Evolutionary conservation across 2,329 filamentous ascomycete species (phyloP).

Genomic region (Nannizzia gypsea): DNA sequence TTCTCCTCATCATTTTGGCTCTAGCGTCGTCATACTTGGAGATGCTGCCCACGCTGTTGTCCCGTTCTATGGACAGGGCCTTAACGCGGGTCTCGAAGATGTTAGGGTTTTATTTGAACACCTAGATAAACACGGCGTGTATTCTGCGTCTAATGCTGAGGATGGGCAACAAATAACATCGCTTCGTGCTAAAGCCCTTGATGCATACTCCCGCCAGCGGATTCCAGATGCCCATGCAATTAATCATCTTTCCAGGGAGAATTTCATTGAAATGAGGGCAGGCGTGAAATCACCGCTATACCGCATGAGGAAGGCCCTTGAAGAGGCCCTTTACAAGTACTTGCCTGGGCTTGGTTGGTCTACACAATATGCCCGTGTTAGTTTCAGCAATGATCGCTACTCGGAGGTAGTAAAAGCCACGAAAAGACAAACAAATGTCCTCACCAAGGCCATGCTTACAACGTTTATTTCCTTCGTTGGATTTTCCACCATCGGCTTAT

Average conservation of each 20-base stretch:
- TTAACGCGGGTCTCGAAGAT: slow-evolving; percentile 94
- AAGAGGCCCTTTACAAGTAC: slow-evolving; percentile 68
- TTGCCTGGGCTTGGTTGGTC: slow-evolving; percentile 72
- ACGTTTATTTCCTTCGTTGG: slow-evolving; percentile 22
- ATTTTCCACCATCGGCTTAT: slow-evolving; percentile 21
- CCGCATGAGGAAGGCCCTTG: slow-evolving; percentile 67
- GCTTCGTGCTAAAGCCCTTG: slow-evolving; percentile 42
- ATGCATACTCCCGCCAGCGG: slow-evolving; percentile 62
- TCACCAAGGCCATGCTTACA: slow-evolving; percentile 34
- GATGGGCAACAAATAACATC: slow-evolving; percentile 21
- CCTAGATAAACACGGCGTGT: slow-evolving; percentile 55
- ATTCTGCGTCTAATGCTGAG: slow-evolving; percentile 37
- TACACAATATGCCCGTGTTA: slow-evolving; percentile 85
- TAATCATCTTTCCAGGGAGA: slow-evolving; percentile 79
- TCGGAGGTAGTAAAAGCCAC: slow-evolving; percentile 64
- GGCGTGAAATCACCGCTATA: slow-evolving; percentile 71
- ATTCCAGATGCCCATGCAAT: slow-evolving; percentile 75
- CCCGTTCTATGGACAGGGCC: slow-evolving; percentile 94
- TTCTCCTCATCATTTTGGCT: slow-evolving; percentile 68
- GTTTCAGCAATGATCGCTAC: slow-evolving; percentile 87
- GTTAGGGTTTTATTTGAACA: slow-evolving; percentile 76
- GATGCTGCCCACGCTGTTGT: slow-evolving; percentile 97
- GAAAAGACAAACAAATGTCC: slow-evolving; percentile 53
- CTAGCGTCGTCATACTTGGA: slow-evolving; percentile 71
- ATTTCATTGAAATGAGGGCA: slow-evolving; percentile 87